phyloP scores from a whole-genome alignment of 2,329 filamentous ascomycete species.

The Massarina eburnea region DNA sequence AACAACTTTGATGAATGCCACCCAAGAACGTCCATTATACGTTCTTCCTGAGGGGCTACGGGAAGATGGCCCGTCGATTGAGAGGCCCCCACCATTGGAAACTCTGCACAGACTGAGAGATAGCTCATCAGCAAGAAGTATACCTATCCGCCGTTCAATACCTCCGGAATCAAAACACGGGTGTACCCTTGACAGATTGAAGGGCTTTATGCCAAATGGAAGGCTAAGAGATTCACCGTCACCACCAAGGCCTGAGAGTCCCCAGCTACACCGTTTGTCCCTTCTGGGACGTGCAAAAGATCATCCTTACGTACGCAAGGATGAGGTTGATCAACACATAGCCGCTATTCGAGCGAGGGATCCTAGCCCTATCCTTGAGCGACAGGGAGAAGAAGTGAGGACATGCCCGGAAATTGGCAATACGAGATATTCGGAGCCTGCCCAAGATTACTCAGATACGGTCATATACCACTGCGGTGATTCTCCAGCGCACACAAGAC shows the following conservation, averaged over 20 bases:
- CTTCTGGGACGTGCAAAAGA: conserved; percentile 16
- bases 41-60: no score
- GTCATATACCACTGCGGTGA: no score
- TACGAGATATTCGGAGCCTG: background rate
- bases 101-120: background rate
- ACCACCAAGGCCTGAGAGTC: conserved; percentile 11
- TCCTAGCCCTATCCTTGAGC: conserved; percentile 10
- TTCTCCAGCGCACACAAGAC: background rate
- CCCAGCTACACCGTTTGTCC: conserved; percentile 25
- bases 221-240: background rate
- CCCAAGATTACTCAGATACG: conserved; percentile 12
- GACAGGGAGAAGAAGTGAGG: background rate
- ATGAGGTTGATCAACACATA: conserved; percentile 20
- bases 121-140: no score
- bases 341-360: conserved; percentile 15
- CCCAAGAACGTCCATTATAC: no score
- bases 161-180: no score
- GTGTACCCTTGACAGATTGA: background rate
- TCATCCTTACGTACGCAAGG: conserved; percentile 24
- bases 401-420: background rate
- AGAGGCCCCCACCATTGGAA: background rate
- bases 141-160: no score
- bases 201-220: background rate
- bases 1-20: no score
- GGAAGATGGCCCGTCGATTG: no score